Base-by-base conservation (phyloP, 305 asterid genomes). In the Fraxinus angustifolia region DNA sequence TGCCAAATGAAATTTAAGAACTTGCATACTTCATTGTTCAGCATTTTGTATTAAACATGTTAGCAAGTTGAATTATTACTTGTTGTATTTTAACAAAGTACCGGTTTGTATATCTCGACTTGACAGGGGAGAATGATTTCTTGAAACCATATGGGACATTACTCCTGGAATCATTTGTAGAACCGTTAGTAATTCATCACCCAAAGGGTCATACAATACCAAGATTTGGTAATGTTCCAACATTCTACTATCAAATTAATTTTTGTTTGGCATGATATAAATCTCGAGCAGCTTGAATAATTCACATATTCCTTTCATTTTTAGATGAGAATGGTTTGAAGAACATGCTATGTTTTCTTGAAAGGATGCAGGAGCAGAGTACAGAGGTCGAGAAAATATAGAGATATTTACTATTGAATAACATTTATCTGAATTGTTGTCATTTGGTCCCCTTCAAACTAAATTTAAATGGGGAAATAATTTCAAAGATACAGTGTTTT, bases 121-220 rank as follows among this genome's bases (percentile, higher is more conserved):
- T 62, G 34, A 86, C 90, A 95, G 99, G 99, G 83, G 97, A 96
- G 31, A 87, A 83, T 16, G 98, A 96, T 85, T 96, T 92, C 89
- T 84, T 94, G 85, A 93, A 90, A 92, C 72, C 80, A 56, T 48
- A 84, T 76, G 99, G 98, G 23, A 87, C 83, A 0, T 88, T 91
- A 76, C 96, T 96, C 40, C 79, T 94, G 80, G 91, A 89, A 23
- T 90, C 94, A 6, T 96, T 71, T 79, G 84, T 89, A 35, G 91
- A 94, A 31, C 98, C 99, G 1, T 14, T 92, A 35, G 96, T 93
- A 48, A 91, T 96, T 83, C 93, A 87, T 17, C 99, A 96, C 87
- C 99, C 98, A 0, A 89, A 83, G 85, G 99, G 96, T 28, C 99
- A 95, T 80, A 95, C 98, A 1, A 88, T 95, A 50, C 99, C 98